phyloP scores from a whole-genome alignment of 192 early-diverging fungal species.

The Linderina pennispora region DNA sequence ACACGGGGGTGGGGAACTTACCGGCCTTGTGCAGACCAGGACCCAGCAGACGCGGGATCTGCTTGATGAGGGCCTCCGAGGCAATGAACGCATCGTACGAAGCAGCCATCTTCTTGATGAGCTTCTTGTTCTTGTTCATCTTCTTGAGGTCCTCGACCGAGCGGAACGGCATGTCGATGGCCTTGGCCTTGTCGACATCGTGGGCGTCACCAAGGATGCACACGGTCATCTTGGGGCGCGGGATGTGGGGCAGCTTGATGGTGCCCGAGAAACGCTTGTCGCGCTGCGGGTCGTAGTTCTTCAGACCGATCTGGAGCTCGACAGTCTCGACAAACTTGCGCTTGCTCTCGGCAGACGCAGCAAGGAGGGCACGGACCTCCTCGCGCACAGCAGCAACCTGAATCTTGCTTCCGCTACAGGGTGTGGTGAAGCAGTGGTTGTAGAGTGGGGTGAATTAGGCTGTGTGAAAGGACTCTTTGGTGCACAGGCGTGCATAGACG shows the following conservation, averaged over 20 bases:
- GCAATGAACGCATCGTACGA: conserved; percentile 98
- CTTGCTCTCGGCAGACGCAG: conserved; percentile 80
- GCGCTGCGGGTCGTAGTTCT: conserved; percentile 99
- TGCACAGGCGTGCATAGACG: background rate
- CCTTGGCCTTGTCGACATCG: conserved; percentile 95
- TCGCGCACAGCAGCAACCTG: conserved; percentile 85
- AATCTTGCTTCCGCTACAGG: conserved; percentile 62
- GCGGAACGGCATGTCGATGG: conserved; percentile 78
- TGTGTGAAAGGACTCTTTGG: background rate
- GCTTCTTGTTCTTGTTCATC: conserved; percentile 99
- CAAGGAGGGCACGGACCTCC: conserved; percentile 61
- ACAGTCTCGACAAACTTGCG: conserved; percentile 96
- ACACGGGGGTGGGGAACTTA: conserved; percentile 96
- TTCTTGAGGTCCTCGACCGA: conserved; percentile 99
- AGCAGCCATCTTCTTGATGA: conserved; percentile 98
- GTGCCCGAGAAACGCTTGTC: conserved; percentile 99
- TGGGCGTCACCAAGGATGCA: conserved; percentile 94
- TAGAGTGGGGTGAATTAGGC: background rate
- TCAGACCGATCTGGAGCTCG: conserved; percentile 97
- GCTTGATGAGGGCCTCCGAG: conserved; percentile 97
- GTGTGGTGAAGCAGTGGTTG: background rate
- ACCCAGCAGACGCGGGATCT: conserved; percentile 97
- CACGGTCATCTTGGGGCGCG: conserved; percentile 91
- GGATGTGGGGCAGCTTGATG: conserved; percentile 88
- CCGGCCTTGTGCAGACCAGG: conserved; percentile 98